phyloP scores from a whole-genome alignment of 2,329 filamentous ascomycete genomes.

The Bisporella sp. region DNA sequence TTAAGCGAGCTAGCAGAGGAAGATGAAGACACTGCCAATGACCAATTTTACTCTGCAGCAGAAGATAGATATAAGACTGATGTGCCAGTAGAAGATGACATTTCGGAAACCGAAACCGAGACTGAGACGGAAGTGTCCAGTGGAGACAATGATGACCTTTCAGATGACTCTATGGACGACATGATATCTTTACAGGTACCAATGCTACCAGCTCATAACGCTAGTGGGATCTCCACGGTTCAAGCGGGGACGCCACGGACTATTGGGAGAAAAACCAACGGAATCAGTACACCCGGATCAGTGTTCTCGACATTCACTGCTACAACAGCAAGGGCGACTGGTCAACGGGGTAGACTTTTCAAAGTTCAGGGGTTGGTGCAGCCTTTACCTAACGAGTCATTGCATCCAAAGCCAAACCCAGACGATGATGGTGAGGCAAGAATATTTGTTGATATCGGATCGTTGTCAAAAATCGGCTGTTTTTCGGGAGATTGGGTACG shows the following conservation, averaged over 20 bases:
- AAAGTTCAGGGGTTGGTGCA: conserved; percentile 71
- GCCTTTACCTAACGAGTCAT: conserved; percentile 65
- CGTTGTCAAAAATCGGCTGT: conserved; percentile 82
- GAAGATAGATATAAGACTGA: conserved; percentile 64
- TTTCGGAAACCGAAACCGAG: conserved; percentile 52
- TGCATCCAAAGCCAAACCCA: conserved; percentile 73
- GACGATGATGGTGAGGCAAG: conserved; percentile 84
- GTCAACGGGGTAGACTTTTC: conserved; percentile 71
- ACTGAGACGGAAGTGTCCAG: conserved; percentile 60
- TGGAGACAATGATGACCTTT: conserved; percentile 62
- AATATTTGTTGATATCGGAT: conserved; percentile 83
- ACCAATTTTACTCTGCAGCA: conserved; percentile 87
- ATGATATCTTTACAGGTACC: conserved; percentile 86
- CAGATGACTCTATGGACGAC: conserved; percentile 87
- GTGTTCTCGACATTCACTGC: conserved; percentile 86
- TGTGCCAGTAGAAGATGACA: conserved; percentile 48
- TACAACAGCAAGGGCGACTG: conserved; percentile 69
- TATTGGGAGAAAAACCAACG: conserved; percentile 57
- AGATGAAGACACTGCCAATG: conserved; percentile 78
- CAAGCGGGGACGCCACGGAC: conserved; percentile 78
- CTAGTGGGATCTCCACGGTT: conserved; percentile 72
- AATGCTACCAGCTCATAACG: conserved; percentile 66
- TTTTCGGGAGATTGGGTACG: conserved; percentile 98
- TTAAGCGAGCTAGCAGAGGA: conserved; percentile 54
- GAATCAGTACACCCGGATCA: conserved; percentile 75